Base-by-base conservation (phyloP, 331 rosid genomes). In the Malus hybrid region DNA sequence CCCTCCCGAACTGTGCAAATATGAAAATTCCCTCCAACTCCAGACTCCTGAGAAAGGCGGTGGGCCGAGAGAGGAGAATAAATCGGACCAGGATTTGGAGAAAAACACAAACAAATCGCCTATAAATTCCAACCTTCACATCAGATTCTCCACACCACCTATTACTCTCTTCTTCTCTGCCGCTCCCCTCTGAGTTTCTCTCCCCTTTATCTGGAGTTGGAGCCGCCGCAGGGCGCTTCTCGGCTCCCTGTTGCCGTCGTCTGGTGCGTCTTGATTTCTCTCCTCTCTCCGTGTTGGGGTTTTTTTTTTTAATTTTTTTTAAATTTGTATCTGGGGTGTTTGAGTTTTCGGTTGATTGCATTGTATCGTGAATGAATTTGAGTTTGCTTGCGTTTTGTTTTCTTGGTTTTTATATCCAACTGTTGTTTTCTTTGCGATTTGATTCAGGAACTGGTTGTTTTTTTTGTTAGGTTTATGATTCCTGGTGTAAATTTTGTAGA, bases 1-100 rank as follows among this genome's bases (percentile, higher is more conserved):
- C 69, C 46, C 69, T 39, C 14, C 24, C 9, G 19, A 31, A 64
- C 24, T 15, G 39, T 62, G 31, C 0, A 62, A 28, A 62, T 64
- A 64, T 22, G 46, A 64, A 64, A 64, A 32, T 64, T 64, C 69
- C 69, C 69, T 64, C 69, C 69, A 64, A 32, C 69, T 32, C 46
- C 69, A 64, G 7, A 11, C 42, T 0, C 44, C 44, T 9, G 44
- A 8, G 48, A 14, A 1, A 55, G 66, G 18, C 67, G 34, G 67
- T 62, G 44, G 68, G 68, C 19, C 68, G 24, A 7, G 31, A 42
- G 67, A 62, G 3, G 42, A 64, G 69, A 12, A 32, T 11, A 32
- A 14, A 32, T 64, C 69, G 69, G 69, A 64, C 22, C 2, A 9
- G 46, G 69, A 64, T 7, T 64, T 1, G 69, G 46, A 31, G 12